A percentile compares a stretch with the other conserved stretches of the same genome.
These are phyloP conservation scores for Parascedosporium putredinis DNA, from an alignment of 2,329 filamentous ascomycete genomes.

Conservation along the genomic window DNA sequence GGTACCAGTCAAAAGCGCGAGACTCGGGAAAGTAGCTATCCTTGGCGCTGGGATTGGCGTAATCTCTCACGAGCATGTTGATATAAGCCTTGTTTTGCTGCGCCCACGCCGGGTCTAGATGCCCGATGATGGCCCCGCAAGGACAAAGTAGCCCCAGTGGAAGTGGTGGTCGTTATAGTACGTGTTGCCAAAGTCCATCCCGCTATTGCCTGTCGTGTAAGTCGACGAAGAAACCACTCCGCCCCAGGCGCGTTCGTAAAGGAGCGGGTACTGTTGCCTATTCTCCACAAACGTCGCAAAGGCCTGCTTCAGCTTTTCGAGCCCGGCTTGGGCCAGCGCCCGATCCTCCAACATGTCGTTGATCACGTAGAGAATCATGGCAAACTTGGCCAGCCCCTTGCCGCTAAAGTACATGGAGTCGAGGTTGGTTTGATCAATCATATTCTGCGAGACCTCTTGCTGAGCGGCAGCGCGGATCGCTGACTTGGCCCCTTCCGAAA, in stretches of 20 bases:
- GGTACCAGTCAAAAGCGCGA: constrained; percentile 84
- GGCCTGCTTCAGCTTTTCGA: constrained; percentile 52
- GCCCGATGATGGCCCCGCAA: constrained; percentile 71
- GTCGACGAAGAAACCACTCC: constrained; percentile 69
- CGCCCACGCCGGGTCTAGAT: constrained; percentile 64
- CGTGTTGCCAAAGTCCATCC: constrained; percentile 81
- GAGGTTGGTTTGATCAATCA: constrained; percentile 60
- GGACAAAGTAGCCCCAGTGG: constrained; percentile 83
- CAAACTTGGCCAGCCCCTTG: constrained; percentile 73
- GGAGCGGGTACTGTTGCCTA: constrained; percentile 54
- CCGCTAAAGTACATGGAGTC: constrained; percentile 92
- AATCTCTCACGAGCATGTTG: constrained; percentile 73
- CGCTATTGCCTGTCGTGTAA: constrained; percentile 57
- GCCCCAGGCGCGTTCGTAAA: constrained; percentile 62
- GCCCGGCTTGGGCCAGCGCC: constrained; percentile 43
- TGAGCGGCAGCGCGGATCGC: constrained; percentile 52
- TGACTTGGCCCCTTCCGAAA: constrained; percentile 45
- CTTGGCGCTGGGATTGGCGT: constrained; percentile 60
- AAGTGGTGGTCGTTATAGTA: constrained; percentile 71
- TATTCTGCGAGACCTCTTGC: constrained; percentile 68
- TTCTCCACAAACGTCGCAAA: constrained; percentile 60
- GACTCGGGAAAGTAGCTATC: constrained; percentile 74
- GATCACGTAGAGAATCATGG: constrained; percentile 54
- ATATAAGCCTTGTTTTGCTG: constrained; percentile 65
- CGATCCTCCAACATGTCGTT: constrained; percentile 52